Conservation (phyloP, 306 rosid species). For the Crotalaria pallida region DNA sequence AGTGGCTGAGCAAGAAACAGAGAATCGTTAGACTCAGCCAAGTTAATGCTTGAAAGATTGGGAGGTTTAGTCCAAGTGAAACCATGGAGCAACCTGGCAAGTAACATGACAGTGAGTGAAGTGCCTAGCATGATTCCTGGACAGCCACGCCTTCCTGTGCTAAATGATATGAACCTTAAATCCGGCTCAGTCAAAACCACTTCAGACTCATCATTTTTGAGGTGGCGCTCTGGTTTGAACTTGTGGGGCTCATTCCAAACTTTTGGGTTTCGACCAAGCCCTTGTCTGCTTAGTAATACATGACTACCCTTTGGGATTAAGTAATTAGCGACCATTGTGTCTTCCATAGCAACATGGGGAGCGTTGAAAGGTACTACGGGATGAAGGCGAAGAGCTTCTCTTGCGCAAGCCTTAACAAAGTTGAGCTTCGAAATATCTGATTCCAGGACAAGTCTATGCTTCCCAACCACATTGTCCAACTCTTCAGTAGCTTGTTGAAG, state of each 20-base stretch:
- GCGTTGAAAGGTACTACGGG: no score
- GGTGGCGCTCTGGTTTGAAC: conserved; percentile 26
- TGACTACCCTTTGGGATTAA: no score
- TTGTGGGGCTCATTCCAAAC: conserved; percentile 20
- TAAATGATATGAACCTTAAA: conserved; percentile 12
- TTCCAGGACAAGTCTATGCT: conserved; percentile 25
- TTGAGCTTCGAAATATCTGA: conserved; percentile 22
- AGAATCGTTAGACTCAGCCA: not conserved
- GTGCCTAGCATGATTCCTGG: no score
- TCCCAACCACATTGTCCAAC: no score
- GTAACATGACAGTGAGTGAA: not conserved
- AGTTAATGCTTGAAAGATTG: not conserved
- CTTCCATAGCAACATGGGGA: no score
- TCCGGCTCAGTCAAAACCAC: not conserved
- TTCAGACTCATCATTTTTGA: not conserved
- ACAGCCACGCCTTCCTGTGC: not conserved
- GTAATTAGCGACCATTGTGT: no score
- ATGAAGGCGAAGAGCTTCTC: no score
- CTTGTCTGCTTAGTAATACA: conserved; percentile 21
- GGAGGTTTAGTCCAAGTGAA: conserved; percentile 16
- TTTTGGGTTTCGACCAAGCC: conserved; percentile 4
- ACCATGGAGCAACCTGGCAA: conserved; percentile 12
- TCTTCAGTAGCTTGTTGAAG: no score
- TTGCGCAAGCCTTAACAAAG: conserved; percentile 22
- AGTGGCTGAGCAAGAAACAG: not conserved